Evolutionary conservation across 1,284 basidiomycete genomes (phyloP).

Genomic region (Trichosporon asahii): DNA sequence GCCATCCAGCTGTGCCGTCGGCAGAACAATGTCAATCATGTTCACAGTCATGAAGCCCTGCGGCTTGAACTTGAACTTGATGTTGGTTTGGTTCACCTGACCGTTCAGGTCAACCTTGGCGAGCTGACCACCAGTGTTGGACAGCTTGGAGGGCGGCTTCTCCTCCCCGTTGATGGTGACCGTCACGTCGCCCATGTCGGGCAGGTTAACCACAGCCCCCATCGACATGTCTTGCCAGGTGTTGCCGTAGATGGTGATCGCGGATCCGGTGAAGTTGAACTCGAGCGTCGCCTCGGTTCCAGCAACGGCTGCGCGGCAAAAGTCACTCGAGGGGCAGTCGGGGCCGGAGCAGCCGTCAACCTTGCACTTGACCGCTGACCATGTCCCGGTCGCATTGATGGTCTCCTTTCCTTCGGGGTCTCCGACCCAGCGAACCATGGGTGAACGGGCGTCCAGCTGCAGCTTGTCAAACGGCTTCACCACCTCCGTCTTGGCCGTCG

Average conservation of each 20-base stretch:
- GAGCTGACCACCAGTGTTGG: not conserved
- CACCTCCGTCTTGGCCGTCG: not conserved
- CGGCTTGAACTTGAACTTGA: not conserved
- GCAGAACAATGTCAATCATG: not conserved
- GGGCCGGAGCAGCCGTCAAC: not conserved
- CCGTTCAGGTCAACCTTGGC: not conserved
- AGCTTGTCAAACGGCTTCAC: not conserved
- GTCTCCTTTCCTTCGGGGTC: not conserved
- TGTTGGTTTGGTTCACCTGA: not conserved
- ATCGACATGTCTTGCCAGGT: not conserved
- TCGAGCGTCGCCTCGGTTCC: not conserved
- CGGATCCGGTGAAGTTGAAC: constrained; percentile 1
- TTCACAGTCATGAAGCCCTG: constrained; percentile 1
- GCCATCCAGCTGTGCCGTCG: not conserved
- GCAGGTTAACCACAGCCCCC: not conserved
- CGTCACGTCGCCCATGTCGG: not conserved
- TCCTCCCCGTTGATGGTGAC: not conserved
- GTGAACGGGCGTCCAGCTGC: not conserved
- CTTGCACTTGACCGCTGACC: not conserved
- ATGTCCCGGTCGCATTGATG: not conserved
- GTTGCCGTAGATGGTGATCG: not conserved
- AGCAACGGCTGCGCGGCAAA: not conserved
- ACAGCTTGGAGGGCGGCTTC: not conserved
- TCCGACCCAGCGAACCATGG: not conserved
- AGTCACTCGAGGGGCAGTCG: not conserved